A percentile compares a stretch with the other conserved stretches of the same genome.
Conservation (phyloP, 306 rosid species). For the Calophaca sinica region DNA sequence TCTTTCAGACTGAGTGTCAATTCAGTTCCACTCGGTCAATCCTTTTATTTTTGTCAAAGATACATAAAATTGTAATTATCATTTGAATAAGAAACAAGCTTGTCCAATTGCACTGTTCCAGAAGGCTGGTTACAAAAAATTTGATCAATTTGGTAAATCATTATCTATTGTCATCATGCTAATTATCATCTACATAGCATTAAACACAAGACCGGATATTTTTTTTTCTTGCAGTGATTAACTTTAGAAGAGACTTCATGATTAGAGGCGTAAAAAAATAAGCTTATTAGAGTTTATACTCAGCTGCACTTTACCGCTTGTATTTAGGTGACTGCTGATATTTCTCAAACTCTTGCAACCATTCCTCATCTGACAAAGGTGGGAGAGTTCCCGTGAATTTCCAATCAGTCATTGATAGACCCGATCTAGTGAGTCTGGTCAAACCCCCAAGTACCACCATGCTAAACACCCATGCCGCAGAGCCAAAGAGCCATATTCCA, state of each 20-base stretch:
- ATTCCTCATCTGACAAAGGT: slow-evolving; percentile 23
- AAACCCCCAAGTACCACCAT: slow-evolving; percentile 93
- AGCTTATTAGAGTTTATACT: background rate
- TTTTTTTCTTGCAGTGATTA: background rate
- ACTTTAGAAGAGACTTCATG: slow-evolving; percentile 3
- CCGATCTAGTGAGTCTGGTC: slow-evolving; percentile 86
- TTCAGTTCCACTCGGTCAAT: slow-evolving; percentile 24
- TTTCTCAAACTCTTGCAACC: slow-evolving; percentile 32
- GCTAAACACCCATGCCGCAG: slow-evolving; percentile 94
- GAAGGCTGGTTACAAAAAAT: background rate
- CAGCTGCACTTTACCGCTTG: slow-evolving; percentile 63
- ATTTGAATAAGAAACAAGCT: background rate
- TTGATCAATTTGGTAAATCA: background rate
- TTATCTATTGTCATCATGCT: background rate
- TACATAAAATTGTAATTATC: slow-evolving; percentile 9
- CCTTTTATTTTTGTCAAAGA: background rate
- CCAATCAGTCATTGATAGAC: slow-evolving; percentile 47
- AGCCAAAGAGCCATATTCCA: slow-evolving; percentile 90
- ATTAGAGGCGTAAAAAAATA: background rate
- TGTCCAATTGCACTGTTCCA: background rate
- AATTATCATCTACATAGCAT: background rate
- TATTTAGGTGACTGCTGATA: slow-evolving; percentile 86
- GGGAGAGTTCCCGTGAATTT: slow-evolving; percentile 28
- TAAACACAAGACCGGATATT: background rate
- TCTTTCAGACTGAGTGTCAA: slow-evolving; percentile 23